Evolutionary conservation across 768 basidiomycete species (phyloP).

Genomic region (Cantharellus cinnabarinus): DNA sequence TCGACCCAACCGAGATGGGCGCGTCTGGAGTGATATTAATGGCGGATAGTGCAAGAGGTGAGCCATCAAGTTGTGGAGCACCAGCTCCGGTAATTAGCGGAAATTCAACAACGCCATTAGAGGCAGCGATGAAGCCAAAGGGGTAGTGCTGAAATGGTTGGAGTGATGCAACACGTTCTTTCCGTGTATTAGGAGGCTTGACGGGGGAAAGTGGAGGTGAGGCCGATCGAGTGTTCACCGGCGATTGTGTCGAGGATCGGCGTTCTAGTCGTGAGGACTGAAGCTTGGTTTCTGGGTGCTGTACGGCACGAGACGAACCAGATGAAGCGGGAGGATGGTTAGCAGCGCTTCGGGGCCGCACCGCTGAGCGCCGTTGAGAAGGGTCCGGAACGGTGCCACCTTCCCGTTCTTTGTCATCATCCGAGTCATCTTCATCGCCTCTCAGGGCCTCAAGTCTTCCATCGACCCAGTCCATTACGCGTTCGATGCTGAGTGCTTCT

Average conservation of each 20-base stretch:
- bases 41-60: neutral
- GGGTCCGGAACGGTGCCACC: neutral
- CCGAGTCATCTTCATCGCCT: slow-evolving; percentile 64
- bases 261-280: too few species aligned
- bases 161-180: neutral
- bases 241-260: neutral
- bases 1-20: neutral
- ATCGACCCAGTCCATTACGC: slow-evolving; percentile 73
- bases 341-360: neutral
- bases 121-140: neutral
- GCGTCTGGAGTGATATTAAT: neutral
- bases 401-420: slow-evolving; percentile 3
- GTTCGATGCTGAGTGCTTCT: slow-evolving; percentile 42
- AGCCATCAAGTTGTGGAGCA: neutral
- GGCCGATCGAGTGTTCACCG: neutral
- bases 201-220: neutral
- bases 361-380: slow-evolving; percentile 1
- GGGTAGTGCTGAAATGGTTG: neutral
- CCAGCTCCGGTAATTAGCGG: neutral
- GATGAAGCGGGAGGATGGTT: too few species aligned
- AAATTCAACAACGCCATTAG: neutral
- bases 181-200: neutral
- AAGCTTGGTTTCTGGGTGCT: too few species aligned
- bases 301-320: too few species aligned
- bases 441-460: slow-evolving; percentile 59